Evolutionary conservation across 2,329 filamentous ascomycete genomes (phyloP).

Genomic region (Xylariaceae sp.): DNA sequence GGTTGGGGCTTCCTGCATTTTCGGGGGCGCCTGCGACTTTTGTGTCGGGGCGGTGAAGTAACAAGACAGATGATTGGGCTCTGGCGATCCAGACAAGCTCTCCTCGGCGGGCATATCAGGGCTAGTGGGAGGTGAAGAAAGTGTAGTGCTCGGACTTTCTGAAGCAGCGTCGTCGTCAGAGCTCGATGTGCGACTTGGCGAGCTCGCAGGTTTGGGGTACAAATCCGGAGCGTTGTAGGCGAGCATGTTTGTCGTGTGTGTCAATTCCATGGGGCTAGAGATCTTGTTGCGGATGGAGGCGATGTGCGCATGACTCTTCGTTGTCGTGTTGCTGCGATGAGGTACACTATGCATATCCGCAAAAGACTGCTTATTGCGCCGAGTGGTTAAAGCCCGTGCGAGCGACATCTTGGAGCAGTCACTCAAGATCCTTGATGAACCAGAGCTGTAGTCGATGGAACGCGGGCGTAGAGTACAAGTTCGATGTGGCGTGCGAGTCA

Average conservation of each 20-base stretch:
- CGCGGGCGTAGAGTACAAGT: too few relatives aligned
- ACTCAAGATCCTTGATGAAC: neutral
- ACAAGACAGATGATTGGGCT: constrained; percentile 65
- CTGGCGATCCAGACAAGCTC: constrained; percentile 54
- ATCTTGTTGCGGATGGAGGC: constrained; percentile 67
- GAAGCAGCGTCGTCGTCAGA: constrained; percentile 65
- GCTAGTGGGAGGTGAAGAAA: constrained; percentile 63
- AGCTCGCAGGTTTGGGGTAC: constrained; percentile 45
- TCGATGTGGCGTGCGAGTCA: too few relatives aligned
- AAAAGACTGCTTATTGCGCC: constrained; percentile 59
- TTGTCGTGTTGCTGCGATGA: constrained; percentile 48
- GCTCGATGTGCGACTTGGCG: constrained; percentile 50
- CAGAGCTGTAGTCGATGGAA: too few relatives aligned
- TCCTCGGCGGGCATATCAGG: constrained; percentile 62
- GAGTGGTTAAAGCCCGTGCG: constrained; percentile 69
- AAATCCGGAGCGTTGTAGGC: constrained; percentile 93
- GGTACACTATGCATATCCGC: constrained; percentile 39
- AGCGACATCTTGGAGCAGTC: constrained; percentile 52
- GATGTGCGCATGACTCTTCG: constrained; percentile 41
- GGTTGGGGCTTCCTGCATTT: constrained; percentile 54
- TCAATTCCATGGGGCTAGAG: constrained; percentile 79
- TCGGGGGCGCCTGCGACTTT: constrained; percentile 35
- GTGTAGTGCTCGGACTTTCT: constrained; percentile 58
- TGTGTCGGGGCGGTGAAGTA: constrained; percentile 60
- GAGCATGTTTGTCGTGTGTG: constrained; percentile 95